Base-by-base conservation (phyloP, 1,284 basidiomycete species). In the Calocybe gambosa region DNA sequence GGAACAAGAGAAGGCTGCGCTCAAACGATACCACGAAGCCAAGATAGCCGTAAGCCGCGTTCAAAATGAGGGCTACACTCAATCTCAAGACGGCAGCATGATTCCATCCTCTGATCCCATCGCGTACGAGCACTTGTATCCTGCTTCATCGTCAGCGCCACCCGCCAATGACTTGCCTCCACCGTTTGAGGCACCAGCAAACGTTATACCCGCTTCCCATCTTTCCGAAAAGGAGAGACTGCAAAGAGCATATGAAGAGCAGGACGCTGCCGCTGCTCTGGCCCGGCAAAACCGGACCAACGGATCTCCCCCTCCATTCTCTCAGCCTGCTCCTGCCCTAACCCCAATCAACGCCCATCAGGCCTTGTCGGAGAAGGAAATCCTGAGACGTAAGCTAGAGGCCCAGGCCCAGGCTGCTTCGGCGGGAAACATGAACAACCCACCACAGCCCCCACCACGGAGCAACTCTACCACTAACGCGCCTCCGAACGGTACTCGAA, bases 1-100 rank as follows among this genome's bases (percentile, higher is more conserved):
- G 2, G 73, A 73, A 39, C 64, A 74, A 51, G 74, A 69, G 63
- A 89, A 89, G 58, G 82, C 77, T 4, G 80, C 80, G 26, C 59
- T 88, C 47, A 68, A 62, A 52, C 71, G 80, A 43, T 89, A 86
- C 56, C 71, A 83, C 33, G 75, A 85, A 42, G 87, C 86, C 0
- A 84, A 78, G 58, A 69, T 67, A 39, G 85, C 86, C 2, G 87
- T 88, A 5, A 75, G 77, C 40, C 73, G 77, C 23, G 64, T 66
- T 0, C 73, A 75, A 43, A 58, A 60, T 38, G 49, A 47, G 31
- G 55, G 45, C 2, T 45, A 50, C 36, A 40, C 16, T 7, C n/a
- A 47, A 18, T 42, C 38, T 9, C 37, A 52, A 31, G 46, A 50
- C 34, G 46, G 45, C 20, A 48, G 44, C 3, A 36, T 39, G 19